Evolutionary conservation across 2,329 filamentous ascomycete species (phyloP).

Genomic region (Botryotinia calthae): DNA sequence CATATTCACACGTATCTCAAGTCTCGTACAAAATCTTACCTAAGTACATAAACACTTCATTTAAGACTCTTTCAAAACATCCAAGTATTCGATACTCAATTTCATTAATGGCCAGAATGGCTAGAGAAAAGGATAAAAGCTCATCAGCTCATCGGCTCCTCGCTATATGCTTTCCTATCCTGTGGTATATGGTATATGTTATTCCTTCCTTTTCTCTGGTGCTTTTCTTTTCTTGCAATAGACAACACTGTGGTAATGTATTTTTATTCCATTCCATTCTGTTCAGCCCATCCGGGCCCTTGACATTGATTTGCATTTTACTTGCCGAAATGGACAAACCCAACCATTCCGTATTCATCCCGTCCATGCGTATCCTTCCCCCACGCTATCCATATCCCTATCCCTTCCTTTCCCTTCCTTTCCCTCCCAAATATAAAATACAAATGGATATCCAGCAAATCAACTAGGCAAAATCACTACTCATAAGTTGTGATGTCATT

Average conservation of each 20-base stretch:
- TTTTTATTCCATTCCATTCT: background rate
- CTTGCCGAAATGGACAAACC: background rate
- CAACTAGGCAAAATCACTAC: background rate
- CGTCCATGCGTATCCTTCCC: background rate
- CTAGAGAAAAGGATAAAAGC: background rate
- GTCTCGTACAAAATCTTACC: background rate
- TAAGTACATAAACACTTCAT: background rate
- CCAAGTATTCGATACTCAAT: background rate
- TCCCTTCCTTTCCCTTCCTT: background rate
- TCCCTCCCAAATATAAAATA: background rate
- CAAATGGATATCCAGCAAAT: conserved; percentile 5
- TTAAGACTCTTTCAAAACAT: background rate
- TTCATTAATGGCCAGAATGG: background rate
- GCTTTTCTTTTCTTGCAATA: background rate
- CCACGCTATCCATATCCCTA: background rate
- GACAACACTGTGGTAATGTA: background rate
- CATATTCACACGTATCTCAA: background rate
- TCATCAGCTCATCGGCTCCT: background rate
- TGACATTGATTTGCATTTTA: background rate
- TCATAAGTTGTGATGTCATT: background rate
- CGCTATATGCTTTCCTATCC: background rate
- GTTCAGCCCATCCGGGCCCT: background rate
- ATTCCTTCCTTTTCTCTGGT: background rate
- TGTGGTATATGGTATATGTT: background rate
- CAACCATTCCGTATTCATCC: background rate